phyloP scores from a whole-genome alignment of 1,139 yeast species.

The Nakaseomyces kungkrabaensis region DNA sequence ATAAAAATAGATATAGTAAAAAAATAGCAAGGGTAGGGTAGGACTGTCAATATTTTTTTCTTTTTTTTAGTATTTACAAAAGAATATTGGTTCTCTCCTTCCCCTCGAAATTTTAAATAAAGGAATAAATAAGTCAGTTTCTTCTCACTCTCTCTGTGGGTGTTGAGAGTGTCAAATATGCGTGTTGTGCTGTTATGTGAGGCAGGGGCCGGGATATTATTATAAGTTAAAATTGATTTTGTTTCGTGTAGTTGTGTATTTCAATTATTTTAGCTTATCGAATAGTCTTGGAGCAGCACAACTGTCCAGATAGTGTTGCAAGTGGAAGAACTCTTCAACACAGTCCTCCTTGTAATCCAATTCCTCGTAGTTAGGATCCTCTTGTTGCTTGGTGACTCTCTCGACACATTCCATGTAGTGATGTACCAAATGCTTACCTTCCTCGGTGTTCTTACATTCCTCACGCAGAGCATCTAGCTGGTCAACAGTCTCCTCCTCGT shows the following conservation, averaged over 20 bases:
- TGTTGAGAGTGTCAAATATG: neutral
- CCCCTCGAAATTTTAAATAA: neutral
- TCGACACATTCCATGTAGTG: slow-evolving; percentile 93
- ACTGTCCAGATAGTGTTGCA: slow-evolving; percentile 86
- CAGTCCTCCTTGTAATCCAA: slow-evolving; percentile 90
- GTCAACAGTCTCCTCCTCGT: slow-evolving; percentile 63
- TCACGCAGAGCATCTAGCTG: slow-evolving; percentile 59
- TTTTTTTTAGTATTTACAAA: no score
- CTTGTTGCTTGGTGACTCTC: slow-evolving; percentile 81
- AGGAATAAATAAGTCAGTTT: neutral
- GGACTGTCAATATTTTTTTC: no score
- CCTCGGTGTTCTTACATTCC: slow-evolving; percentile 57
- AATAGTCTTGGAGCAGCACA: slow-evolving; percentile 90
- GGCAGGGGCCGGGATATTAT: no score
- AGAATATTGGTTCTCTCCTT: no score
- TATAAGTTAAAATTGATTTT: neutral
- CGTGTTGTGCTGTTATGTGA: neutral
- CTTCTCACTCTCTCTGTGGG: neutral
- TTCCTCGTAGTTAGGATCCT: slow-evolving; percentile 73
- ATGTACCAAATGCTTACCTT: slow-evolving; percentile 69
- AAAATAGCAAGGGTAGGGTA: no score
- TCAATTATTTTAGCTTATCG: slow-evolving; percentile 61
- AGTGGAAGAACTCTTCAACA: slow-evolving; percentile 95
- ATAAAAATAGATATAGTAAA: no score
- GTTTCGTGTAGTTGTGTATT: neutral